Evolutionary conservation across 2,329 filamentous ascomycete species (phyloP).

Genomic region (Amauroascus verrucosus): DNA sequence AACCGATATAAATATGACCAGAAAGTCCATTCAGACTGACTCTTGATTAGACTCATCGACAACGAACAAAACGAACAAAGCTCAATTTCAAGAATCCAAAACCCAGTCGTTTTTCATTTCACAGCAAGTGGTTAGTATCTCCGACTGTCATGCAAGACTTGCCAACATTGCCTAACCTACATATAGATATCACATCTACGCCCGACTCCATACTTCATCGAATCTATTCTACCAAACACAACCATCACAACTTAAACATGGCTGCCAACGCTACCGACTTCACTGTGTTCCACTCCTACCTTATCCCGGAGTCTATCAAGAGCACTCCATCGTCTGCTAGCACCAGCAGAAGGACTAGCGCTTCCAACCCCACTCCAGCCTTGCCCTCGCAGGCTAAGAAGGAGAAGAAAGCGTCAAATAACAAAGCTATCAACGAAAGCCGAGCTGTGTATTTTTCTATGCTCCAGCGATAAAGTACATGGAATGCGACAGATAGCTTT

Average conservation of each 20-base stretch:
- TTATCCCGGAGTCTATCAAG: not conserved
- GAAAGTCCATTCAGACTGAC: not conserved
- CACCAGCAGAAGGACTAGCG: slow-evolving; percentile 7
- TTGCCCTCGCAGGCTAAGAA: not conserved
- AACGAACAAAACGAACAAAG: not conserved
- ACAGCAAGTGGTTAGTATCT: not conserved
- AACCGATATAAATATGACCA: slow-evolving; percentile 4
- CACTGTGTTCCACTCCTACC: not conserved
- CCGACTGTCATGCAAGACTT: not conserved
- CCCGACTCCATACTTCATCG: not conserved
- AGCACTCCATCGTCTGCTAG: slow-evolving; percentile 7
- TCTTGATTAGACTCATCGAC: not conserved
- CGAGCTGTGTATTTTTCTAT: slow-evolving; percentile 9
- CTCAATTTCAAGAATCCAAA: too few relatives aligned
- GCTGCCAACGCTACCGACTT: slow-evolving; percentile 6
- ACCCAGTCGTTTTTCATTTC: too few relatives aligned
- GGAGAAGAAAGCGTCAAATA: not conserved
- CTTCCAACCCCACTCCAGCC: not conserved
- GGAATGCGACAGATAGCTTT: not conserved
- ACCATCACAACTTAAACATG: not conserved
- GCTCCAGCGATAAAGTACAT: slow-evolving; percentile 3
- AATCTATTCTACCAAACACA: not conserved
- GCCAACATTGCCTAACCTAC: not conserved
- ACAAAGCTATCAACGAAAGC: not conserved
- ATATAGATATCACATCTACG: too few relatives aligned